Conservation (phyloP, 164 flowering plant genomes). For the Berberis vulgaris region DNA sequence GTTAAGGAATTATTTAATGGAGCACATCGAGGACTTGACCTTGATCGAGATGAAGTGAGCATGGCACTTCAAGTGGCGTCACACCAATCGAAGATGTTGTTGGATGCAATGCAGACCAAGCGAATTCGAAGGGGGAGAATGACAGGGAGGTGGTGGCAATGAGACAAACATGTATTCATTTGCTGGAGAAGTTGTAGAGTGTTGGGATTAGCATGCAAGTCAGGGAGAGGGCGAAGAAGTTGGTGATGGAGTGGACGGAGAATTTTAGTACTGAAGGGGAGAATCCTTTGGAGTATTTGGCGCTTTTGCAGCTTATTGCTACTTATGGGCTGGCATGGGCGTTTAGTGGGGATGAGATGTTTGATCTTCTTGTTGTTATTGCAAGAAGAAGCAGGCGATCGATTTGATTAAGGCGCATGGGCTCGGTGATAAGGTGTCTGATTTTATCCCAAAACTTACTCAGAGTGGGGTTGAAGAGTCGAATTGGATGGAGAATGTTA, state of each 20-base stretch:
- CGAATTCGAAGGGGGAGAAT: conserved; percentile 1
- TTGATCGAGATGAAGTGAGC: conserved; percentile 28
- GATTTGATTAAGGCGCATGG: conserved; percentile 34
- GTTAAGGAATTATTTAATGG: conserved; percentile 26
- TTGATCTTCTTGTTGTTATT: conserved; percentile 24
- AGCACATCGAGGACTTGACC: conserved; percentile 19
- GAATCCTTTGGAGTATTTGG: conserved; percentile 30
- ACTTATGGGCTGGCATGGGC: conserved; percentile 33
- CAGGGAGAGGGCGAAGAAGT: conserved; percentile 33
- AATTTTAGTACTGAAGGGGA: conserved; percentile 23
- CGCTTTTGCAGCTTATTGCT: conserved; percentile 45
- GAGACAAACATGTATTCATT: conserved; percentile 23
- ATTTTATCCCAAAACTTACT: conserved; percentile 43
- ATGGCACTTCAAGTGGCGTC: conserved; percentile 31
- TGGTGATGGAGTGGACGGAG: conserved; percentile 54
- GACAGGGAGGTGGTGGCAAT: conserved; percentile 2
- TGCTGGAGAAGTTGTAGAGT: conserved; percentile 39
- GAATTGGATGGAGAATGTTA: no score
- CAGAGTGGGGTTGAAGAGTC: conserved; percentile 10
- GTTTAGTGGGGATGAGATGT: conserved; percentile 30
- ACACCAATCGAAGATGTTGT: conserved; percentile 45
- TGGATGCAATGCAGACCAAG: conserved; percentile 39
- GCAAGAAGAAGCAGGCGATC: conserved; percentile 29
- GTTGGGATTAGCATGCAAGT: conserved; percentile 16
- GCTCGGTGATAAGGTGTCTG: conserved; percentile 32